Percentiles rank a stretch among this genome's conserved stretches.
Evolutionary conservation across 1,284 basidiomycete species (phyloP).

Genomic region (Leccinum pachyderme): DNA sequence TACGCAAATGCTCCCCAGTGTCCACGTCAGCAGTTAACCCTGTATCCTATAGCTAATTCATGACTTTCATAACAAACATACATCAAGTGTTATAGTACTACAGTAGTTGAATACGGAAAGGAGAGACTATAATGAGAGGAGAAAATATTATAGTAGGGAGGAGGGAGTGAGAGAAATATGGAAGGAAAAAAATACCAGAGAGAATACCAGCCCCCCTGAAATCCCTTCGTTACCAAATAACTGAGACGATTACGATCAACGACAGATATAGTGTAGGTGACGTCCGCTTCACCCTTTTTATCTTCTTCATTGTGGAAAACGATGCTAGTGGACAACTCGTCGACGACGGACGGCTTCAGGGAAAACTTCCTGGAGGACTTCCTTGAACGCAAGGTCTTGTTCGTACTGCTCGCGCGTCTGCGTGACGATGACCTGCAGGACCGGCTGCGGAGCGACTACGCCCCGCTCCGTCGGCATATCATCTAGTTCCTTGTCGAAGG

Average conservation of each 20-base stretch:
- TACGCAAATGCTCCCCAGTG: neutral
- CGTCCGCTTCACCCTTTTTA: constrained; percentile 11
- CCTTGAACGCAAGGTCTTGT: constrained; percentile 33
- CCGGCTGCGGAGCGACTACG: constrained; percentile 15
- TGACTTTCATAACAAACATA: neutral
- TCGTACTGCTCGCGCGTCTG: constrained; percentile 36
- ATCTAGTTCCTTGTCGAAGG: constrained; percentile 25
- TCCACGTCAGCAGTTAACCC: neutral
- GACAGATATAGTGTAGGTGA: neutral
- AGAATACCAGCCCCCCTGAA: constrained; percentile 16
- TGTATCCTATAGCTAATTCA: constrained; percentile 1
- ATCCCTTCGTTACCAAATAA: constrained; percentile 26
- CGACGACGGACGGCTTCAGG: constrained; percentile 27
- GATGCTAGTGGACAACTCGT: constrained; percentile 5
- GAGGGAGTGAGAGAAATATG: neutral
- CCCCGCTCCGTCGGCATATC: constrained; percentile 14
- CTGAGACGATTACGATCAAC: constrained; percentile 12
- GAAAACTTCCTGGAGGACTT: constrained; percentile 29
- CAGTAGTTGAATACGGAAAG: neutral
- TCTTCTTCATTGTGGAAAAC: neutral
- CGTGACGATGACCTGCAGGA: constrained; percentile 33
- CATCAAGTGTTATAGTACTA: neutral
- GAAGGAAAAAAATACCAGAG: constrained; percentile 6
- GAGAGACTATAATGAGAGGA: neutral
- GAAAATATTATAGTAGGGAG: neutral